Evolutionary conservation across 1,139 yeast species (phyloP), one percentile per base, ranked within the genome.

Genomic region (Nematodospora anomalae): DNA sequence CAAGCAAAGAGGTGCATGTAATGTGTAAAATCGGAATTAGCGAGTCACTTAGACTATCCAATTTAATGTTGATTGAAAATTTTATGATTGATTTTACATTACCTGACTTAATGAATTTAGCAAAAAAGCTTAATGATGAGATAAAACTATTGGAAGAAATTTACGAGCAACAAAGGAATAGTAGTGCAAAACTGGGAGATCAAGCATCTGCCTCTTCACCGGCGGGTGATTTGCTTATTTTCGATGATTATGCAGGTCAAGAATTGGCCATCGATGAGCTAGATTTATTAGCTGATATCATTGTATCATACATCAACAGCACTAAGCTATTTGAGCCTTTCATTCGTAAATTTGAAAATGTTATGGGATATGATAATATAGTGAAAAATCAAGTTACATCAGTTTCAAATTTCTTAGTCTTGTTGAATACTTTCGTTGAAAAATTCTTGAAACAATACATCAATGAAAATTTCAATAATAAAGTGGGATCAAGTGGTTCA

Each of bases 321-420:
- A 76, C 79, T 21, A 76, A 75, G 43, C 58, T 75, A 35, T 71
- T 72, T 43, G 79, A 74, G 46, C 79, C 78, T 15, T 75, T 75
- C 45, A 60, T 74, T 49, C 57, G 63, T 22, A 63, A 63, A 40
- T 67, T 70, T 46, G 60, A 61, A 16, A 55, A 54, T 20, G 57
- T 63, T 4, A 55, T 59, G 3, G 64, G 58, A 6, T 49, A 56
- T 25, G 47, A 48, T 9, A 41, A 50, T 14, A 57, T 68, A 10
- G 46, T 64, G 16, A 60, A 62, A 33, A 56, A 58, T 27, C 58
- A 71, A 36, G 46, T 64, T 3, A 57, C 58, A 37, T 70, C 78
- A 4, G 57, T 73, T 3, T 37, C 63, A 10, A 60, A 60, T 32
- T 74, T 71, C 25, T 53, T 72, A 36, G 69, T 65, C 26, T 62